phyloP scores from a whole-genome alignment of 2,329 filamentous ascomycete species.

The Beauveria sp. region DNA sequence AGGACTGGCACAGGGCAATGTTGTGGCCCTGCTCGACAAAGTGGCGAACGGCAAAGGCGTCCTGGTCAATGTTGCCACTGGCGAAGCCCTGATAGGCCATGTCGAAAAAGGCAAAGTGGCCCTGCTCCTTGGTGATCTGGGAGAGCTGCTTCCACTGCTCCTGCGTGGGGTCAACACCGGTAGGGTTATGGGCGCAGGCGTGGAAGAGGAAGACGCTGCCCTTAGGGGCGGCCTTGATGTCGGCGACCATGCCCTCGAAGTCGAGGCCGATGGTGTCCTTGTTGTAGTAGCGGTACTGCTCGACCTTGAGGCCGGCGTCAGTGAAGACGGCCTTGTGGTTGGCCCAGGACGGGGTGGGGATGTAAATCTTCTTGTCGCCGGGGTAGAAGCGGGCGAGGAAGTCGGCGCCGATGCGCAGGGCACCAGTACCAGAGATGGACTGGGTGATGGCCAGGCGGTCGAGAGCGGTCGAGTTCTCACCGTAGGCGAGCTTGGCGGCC shows the following conservation, averaged over 20 bases:
- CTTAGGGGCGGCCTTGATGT: constrained; percentile 82
- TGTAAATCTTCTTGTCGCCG: constrained; percentile 89
- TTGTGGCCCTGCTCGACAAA: constrained; percentile 91
- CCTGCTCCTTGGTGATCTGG: constrained; percentile 73
- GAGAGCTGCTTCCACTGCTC: constrained; percentile 93
- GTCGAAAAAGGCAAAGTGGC: constrained; percentile 95
- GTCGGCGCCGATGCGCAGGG: constrained; percentile 86
- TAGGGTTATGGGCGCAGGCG: constrained; percentile 96
- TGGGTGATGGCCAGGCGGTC: constrained; percentile 85
- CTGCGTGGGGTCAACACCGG: constrained; percentile 84
- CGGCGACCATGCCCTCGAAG: constrained; percentile 86
- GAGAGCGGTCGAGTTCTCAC: constrained; percentile 68
- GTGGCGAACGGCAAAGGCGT: constrained; percentile 88
- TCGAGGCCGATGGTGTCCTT: constrained; percentile 97
- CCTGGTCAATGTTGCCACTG: constrained; percentile 81
- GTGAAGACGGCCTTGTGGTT: constrained; percentile 97
- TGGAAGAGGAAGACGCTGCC: constrained; percentile 89
- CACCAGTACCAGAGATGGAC: constrained; percentile 96
- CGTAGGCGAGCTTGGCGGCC: constrained; percentile 86
- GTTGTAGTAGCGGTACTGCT: constrained; percentile 98
- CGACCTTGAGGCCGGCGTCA: constrained; percentile 82
- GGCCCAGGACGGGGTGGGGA: constrained; percentile 93
- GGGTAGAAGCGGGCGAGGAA: constrained; percentile 92
- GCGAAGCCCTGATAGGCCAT: constrained; percentile 99
- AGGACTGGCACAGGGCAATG: constrained; percentile 82